These are phyloP conservation scores for Mycena sanguinolenta DNA, from an alignment of 768 basidiomycete species.

Conservation along the genomic window DNA sequence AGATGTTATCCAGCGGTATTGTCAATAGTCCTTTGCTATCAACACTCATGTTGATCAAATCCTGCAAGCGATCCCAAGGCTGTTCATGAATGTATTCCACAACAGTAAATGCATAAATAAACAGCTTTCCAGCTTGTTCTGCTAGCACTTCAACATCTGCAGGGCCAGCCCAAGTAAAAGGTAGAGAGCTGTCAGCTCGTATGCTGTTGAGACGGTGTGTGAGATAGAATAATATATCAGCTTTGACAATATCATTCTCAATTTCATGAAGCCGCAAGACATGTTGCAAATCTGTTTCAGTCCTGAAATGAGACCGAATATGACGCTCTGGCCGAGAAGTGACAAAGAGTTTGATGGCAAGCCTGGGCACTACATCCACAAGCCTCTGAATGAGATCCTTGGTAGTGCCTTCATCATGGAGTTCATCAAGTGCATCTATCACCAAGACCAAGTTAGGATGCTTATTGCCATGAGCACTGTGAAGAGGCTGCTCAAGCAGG, in stretches of 20 bases:
- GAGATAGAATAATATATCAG: slow-evolving; percentile 3
- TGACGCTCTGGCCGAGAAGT: slow-evolving; percentile 12
- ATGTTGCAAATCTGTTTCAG: background rate
- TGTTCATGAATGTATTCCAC: too few relatives aligned
- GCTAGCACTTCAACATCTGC: background rate
- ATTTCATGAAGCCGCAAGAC: background rate
- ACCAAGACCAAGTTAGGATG: background rate
- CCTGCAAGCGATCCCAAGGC: too few relatives aligned
- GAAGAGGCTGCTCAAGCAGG: slow-evolving; percentile 6
- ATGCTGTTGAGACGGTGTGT: background rate
- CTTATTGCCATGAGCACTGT: background rate
- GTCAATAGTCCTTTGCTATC: background rate
- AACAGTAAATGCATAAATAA: background rate
- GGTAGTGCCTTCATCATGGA: background rate
- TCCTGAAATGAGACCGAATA: slow-evolving; percentile 5
- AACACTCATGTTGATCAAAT: too few relatives aligned
- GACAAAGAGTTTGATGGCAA: slow-evolving; percentile 12
- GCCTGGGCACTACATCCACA: background rate
- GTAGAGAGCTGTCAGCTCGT: background rate
- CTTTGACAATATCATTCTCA: background rate
- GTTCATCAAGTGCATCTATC: background rate
- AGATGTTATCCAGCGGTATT: background rate
- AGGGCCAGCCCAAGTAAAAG: background rate
- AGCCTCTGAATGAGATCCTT: too few relatives aligned
- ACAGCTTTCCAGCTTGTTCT: background rate